A percentile compares a stretch with the other conserved stretches of the same genome.
phyloP scores from a whole-genome alignment of 768 basidiomycete genomes.

The Pisolithus sp. region DNA sequence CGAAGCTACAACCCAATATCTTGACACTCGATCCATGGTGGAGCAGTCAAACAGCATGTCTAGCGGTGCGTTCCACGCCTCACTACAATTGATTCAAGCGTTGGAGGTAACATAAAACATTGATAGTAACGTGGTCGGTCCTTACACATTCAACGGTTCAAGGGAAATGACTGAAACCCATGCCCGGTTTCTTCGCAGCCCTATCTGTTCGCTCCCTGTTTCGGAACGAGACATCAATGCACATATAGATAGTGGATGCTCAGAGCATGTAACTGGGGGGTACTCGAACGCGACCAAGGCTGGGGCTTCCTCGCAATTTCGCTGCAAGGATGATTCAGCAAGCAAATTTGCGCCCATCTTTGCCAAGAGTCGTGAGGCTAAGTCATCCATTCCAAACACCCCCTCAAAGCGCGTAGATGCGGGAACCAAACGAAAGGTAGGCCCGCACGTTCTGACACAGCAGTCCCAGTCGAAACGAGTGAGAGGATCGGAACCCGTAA shows the following conservation, averaged over 20 bases:
- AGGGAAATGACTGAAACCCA: not conserved
- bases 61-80: not conserved
- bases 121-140: slow-evolving; percentile 21
- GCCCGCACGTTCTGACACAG: slow-evolving; percentile 7
- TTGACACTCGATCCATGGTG: too few species aligned
- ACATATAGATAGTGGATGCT: slow-evolving; percentile 46
- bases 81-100: not conserved
- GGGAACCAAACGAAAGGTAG: slow-evolving; percentile 25
- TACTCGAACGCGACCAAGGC: slow-evolving; percentile 1
- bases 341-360: slow-evolving; percentile 40
- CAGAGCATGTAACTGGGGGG: slow-evolving; percentile 12
- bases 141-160: not conserved
- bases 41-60: not conserved
- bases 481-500: slow-evolving; percentile 16
- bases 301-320: not conserved
- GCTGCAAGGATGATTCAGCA: slow-evolving; percentile 10
- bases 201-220: slow-evolving; percentile 42
- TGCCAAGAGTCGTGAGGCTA: slow-evolving; percentile 15
- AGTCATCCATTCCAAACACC: slow-evolving; percentile 8
- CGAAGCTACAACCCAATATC: too few species aligned
- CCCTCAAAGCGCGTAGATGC: slow-evolving; percentile 9
- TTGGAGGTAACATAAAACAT: not conserved
- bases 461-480: slow-evolving; percentile 15
- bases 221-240: slow-evolving; percentile 38
- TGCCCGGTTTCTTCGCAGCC: slow-evolving; percentile 27